These are phyloP conservation scores for Sordaria brevicollis DNA, from an alignment of 495 filamentous ascomycete species.

Conservation along the genomic window DNA sequence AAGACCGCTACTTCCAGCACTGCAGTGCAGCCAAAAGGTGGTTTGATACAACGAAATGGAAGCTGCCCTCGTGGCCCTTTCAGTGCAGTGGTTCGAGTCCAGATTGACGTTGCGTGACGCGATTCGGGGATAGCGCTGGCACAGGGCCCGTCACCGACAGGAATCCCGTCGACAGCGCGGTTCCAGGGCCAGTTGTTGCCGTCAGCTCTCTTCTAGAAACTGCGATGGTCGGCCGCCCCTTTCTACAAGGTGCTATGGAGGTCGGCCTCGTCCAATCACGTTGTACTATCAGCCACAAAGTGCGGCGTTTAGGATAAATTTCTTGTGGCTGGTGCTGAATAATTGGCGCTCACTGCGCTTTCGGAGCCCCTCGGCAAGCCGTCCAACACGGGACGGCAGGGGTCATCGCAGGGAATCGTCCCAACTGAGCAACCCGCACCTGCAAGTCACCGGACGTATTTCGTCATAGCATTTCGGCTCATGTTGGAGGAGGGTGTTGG, in stretches of 20 bases:
- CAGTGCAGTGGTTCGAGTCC: background rate
- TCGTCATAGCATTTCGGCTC: background rate
- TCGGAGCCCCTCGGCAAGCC: background rate
- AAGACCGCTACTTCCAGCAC: background rate
- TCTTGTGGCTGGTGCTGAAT: background rate
- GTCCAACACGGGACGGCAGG: background rate
- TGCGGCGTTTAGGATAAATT: background rate
- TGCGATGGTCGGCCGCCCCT: background rate
- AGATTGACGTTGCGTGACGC: background rate
- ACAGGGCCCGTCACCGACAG: background rate
- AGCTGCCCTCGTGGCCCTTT: background rate
- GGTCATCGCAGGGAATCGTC: background rate
- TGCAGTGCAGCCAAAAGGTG: background rate
- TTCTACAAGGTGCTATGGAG: background rate
- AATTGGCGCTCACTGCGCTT: background rate
- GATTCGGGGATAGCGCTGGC: background rate
- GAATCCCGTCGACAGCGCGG: background rate
- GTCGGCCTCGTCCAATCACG: background rate
- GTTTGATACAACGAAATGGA: background rate
- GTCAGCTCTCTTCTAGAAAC: background rate
- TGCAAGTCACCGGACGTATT: background rate
- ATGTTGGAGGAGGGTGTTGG: no score
- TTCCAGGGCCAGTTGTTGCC: background rate
- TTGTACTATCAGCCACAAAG: background rate
- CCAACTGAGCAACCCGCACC: background rate